Conservation (phyloP, 2,329 filamentous ascomycete genomes). For the Fusarium domesticum region DNA sequence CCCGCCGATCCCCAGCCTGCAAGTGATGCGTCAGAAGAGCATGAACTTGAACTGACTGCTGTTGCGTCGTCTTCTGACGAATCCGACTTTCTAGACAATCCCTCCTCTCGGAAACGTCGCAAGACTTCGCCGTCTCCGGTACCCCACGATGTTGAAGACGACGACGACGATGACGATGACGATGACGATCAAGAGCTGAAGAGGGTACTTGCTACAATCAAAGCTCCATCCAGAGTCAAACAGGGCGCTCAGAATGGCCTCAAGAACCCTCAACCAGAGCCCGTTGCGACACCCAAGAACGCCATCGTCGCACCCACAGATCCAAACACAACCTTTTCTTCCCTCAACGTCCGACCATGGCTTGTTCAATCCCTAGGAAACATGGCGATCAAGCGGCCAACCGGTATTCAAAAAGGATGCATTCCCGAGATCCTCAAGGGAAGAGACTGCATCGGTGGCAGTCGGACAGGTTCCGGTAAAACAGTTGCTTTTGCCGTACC, state of each 20-base stretch:
- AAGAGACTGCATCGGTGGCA: slow-evolving; percentile 91
- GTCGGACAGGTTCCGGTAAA: slow-evolving; percentile 93
- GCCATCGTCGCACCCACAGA: slow-evolving; percentile 52
- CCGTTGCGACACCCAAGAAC: slow-evolving; percentile 26
- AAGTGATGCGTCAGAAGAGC: slow-evolving; percentile 17
- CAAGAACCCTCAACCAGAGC: slow-evolving; percentile 17
- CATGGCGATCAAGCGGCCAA: slow-evolving; percentile 82
- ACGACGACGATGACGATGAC: slow-evolving; percentile 33
- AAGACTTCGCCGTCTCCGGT: slow-evolving; percentile 33
- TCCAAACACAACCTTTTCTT: slow-evolving; percentile 64
- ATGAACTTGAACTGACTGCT: slow-evolving; percentile 12
- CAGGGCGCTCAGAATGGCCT: slow-evolving; percentile 31
- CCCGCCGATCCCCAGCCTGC: slow-evolving; percentile 18
- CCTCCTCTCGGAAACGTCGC: slow-evolving; percentile 45
- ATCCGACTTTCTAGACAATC: slow-evolving; percentile 50
- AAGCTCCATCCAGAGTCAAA: slow-evolving; percentile 54
- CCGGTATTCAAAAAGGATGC: slow-evolving; percentile 86
- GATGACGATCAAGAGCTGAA: slow-evolving; percentile 35
- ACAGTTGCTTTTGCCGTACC: slow-evolving; percentile 94
- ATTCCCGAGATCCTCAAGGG: slow-evolving; percentile 92
- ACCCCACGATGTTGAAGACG: slow-evolving; percentile 27
- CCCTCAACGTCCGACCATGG: slow-evolving; percentile 77
- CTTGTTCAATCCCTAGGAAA: slow-evolving; percentile 74
- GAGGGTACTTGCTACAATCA: slow-evolving; percentile 41
- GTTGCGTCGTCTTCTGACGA: slow-evolving; percentile 33